phyloP scores from a whole-genome alignment of 495 filamentous ascomycete genomes.

The Penicillium pulvis region DNA sequence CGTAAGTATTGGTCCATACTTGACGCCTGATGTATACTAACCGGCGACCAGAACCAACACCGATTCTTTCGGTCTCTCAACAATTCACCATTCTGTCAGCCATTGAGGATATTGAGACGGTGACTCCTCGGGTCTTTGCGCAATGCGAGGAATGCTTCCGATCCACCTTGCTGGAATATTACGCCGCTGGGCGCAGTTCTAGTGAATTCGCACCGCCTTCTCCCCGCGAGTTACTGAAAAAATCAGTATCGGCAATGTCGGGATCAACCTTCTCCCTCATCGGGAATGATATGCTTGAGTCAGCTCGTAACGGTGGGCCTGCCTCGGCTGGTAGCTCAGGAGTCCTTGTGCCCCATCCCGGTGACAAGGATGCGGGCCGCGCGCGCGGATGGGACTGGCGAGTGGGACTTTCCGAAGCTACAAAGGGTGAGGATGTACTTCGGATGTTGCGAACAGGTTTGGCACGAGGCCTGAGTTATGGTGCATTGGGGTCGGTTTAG shows the following conservation, averaged over 20 bases:
- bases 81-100: conserved; percentile 76
- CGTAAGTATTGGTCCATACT: conserved; percentile 41
- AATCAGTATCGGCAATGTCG: conserved; percentile 60
- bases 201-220: conserved; percentile 49
- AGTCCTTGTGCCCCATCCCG: conserved; percentile 50
- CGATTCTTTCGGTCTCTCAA: conserved; percentile 55
- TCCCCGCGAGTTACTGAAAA: conserved; percentile 66
- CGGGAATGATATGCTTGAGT: conserved; percentile 69
- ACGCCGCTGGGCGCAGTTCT: conserved; percentile 50
- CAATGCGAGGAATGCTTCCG: conserved; percentile 72
- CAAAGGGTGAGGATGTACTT: conserved; percentile 67
- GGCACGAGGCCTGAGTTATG: conserved; percentile 57
- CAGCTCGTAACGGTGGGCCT: conserved; percentile 37
- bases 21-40: conserved; percentile 13
- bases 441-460: conserved; percentile 71
- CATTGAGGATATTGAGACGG: conserved; percentile 79
- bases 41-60: conserved; percentile 34
- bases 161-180: conserved; percentile 47
- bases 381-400: conserved; percentile 87
- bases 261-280: conserved; percentile 65
- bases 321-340: conserved; percentile 54
- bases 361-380: conserved; percentile 39
- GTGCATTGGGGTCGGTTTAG: conserved; percentile 35
- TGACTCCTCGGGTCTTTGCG: conserved; percentile 66
- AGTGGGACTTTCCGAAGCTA: conserved; percentile 55